Evolutionary conservation across 495 filamentous ascomycete species (phyloP).

Genomic region (Extremus antarcticus): DNA sequence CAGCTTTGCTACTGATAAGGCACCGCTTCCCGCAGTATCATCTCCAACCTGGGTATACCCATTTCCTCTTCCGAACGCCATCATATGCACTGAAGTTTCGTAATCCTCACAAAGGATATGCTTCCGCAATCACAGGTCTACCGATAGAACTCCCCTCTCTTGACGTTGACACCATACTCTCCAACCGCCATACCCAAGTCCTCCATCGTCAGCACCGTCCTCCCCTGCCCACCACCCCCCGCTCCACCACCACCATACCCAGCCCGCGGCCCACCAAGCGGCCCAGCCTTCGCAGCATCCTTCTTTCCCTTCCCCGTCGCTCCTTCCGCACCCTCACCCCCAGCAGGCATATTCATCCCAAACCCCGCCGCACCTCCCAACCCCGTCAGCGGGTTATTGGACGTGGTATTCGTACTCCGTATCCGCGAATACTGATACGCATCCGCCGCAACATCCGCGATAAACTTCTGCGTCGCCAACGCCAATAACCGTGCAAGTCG

Average conservation of each 20-base stretch:
- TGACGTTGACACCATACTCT: conserved; percentile 94
- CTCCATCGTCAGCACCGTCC: conserved; percentile 97
- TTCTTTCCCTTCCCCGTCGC: conserved; percentile 33
- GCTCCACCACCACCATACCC: conserved; percentile 83
- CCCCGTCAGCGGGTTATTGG: conserved; percentile 80
- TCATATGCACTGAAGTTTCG: background rate
- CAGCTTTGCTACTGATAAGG: background rate
- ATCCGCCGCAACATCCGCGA: conserved; percentile 93
- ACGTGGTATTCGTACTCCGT: conserved; percentile 69
- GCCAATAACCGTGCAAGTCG: conserved; percentile 87
- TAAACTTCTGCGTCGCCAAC: conserved; percentile 94
- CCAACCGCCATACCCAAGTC: conserved; percentile 94
- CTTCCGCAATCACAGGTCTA: conserved; percentile 28
- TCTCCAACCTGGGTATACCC: background rate
- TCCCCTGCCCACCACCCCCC: conserved; percentile 76
- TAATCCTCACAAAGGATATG: too few species aligned
- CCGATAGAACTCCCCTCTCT: conserved; percentile 93
- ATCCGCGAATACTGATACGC: conserved; percentile 96
- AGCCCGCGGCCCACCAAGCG: conserved; percentile 77
- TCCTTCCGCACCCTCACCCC: conserved; percentile 41
- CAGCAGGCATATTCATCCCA: conserved; percentile 31
- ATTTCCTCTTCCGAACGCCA: background rate
- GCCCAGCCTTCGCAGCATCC: conserved; percentile 36
- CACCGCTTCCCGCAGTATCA: background rate
- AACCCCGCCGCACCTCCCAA: conserved; percentile 69